Percentiles rank a stretch among this genome's conserved stretches.
Conservation (phyloP, 192 early-diverging fungal genomes). For the Jimgerdemannia flammicorona region DNA sequence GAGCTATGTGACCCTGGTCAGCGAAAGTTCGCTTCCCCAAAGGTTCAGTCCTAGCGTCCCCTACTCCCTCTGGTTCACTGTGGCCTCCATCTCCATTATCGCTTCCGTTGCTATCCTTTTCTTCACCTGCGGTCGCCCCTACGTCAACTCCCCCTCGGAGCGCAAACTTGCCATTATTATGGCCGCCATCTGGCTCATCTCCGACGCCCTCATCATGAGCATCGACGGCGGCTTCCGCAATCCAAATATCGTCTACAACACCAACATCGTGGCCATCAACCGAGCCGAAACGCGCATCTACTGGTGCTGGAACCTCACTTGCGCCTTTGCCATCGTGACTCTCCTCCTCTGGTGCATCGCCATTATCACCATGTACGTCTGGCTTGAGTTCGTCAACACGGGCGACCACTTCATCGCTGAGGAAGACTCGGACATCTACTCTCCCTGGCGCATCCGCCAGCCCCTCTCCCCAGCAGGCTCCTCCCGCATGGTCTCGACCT, state of each 20-base stretch:
- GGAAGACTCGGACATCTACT: neutral
- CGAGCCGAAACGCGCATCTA: neutral
- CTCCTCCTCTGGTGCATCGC: neutral
- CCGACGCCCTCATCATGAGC: neutral
- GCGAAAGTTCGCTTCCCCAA: neutral
- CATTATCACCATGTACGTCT: neutral
- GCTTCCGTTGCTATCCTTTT: neutral
- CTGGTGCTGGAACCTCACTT: constrained; percentile 3
- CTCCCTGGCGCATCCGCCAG: neutral
- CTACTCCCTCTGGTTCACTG: neutral
- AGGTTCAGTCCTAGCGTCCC: neutral
- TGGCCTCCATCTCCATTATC: neutral
- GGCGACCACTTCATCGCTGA: neutral
- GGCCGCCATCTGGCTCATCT: neutral
- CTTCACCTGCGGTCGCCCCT: neutral
- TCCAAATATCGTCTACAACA: neutral
- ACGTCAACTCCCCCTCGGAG: neutral
- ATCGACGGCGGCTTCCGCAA: neutral
- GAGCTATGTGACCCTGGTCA: neutral
- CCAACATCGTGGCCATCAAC: constrained; percentile 1
- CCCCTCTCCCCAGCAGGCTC: neutral
- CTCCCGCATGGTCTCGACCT: neutral
- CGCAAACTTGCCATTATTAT: neutral
- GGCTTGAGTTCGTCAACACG: neutral
- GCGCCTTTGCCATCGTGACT: constrained; percentile 12